Base-by-base conservation (phyloP, 306 rosid genomes). In the Sophora flavescens region DNA sequence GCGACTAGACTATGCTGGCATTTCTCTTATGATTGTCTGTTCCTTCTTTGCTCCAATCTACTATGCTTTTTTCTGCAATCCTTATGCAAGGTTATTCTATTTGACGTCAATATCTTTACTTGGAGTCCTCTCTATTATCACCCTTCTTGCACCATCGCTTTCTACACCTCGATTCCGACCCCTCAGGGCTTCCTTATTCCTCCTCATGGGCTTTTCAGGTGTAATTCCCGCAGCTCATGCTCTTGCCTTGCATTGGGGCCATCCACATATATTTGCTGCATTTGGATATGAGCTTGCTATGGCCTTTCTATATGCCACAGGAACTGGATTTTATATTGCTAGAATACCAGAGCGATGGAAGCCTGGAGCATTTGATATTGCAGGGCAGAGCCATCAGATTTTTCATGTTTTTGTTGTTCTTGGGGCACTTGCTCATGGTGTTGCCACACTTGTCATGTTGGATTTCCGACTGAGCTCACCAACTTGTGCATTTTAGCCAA, bases 371-470 rank as follows among this genome's bases (percentile, higher is more conserved):
- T 93, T 93, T 32, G 97, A 93, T 54, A 78, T 93, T 62, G 92
- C 91, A 41, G 96, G 97, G 22, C 96, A 93, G 16, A 93, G 97
- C 85, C 97, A 93, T 70, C 96, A 93, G 85, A 85, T 93, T 53
- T 93, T 93, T 77, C 96, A 93, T 44, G 84, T 89, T 32, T 86
- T 93, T 78, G 97, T 93, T 59, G 97, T 92, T 71, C 85, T 90
- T 0, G 97, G 92, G 13, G 96, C 96, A 0, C 87, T 93, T 22
- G 84, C 90, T 7, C 97, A 93, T 61, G 42, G 88, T 57, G 83
- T 81, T 52, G 97, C 97, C 54, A 87, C 97, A 13, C 63, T 93
- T 4, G 75, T 80, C 12, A 69, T 90, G 13, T 33, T 93, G 83
- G 86, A 88, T 81, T 86, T 86, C 79, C 88, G 90, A 70, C 72